Evolutionary conservation across 352 stramenopile genomes (phyloP).

Genomic region (Pythium phragmitis): DNA sequence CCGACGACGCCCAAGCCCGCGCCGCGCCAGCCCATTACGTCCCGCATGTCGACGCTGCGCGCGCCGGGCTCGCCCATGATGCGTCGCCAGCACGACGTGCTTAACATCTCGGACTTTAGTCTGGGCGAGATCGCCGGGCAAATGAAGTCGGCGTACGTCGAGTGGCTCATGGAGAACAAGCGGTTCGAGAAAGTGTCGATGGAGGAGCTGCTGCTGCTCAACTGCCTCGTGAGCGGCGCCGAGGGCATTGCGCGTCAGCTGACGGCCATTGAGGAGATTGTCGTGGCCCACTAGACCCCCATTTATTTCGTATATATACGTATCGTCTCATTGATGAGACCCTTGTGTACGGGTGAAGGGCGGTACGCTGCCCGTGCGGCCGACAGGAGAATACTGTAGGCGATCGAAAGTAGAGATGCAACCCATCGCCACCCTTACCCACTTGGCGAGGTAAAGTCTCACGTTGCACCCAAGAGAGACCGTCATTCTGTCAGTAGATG

Average conservation of each 20-base stretch:
- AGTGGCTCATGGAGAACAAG: slow-evolving; percentile 76
- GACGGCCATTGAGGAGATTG: slow-evolving; percentile 74
- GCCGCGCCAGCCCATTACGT: background rate
- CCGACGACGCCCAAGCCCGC: slow-evolving; percentile 10
- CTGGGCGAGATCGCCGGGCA: slow-evolving; percentile 61
- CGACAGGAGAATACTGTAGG: no score
- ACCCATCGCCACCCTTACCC: no score
- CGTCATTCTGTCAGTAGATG: no score
- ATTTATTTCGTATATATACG: no score
- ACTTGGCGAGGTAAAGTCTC: no score
- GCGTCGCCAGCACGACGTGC: slow-evolving; percentile 72
- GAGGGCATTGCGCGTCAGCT: slow-evolving; percentile 73
- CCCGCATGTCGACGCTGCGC: slow-evolving; percentile 12
- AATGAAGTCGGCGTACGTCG: slow-evolving; percentile 78
- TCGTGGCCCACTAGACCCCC: slow-evolving; percentile 47
- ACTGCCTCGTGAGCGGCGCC: slow-evolving; percentile 80
- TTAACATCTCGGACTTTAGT: slow-evolving; percentile 81
- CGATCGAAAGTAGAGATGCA: no score
- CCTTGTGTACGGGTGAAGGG: background rate
- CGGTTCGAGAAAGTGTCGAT: slow-evolving; percentile 77
- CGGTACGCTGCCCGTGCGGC: background rate
- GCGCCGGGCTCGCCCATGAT: slow-evolving; percentile 48
- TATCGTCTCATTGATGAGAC: background rate
- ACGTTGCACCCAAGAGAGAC: no score
- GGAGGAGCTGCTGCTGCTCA: slow-evolving; percentile 80